A percentile compares a stretch with the other conserved stretches of the same genome.
Conservation (phyloP, 2,329 filamentous ascomycete species). For the Metarhizium brunneum region DNA sequence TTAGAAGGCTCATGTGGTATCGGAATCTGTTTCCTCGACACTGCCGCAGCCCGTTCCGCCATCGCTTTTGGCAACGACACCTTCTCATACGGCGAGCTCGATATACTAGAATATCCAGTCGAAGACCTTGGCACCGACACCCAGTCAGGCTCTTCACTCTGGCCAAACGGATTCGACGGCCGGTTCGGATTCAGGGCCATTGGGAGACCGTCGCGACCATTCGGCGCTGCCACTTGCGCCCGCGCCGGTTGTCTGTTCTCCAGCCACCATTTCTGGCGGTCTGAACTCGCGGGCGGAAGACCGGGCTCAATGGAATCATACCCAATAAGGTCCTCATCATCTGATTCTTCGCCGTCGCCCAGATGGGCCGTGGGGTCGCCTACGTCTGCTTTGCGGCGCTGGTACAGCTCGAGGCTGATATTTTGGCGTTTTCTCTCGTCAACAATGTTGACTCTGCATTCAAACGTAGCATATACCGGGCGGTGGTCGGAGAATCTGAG, state of each 20-base stretch:
- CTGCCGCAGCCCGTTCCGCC: conserved; percentile 28
- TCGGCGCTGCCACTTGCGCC: conserved; percentile 60
- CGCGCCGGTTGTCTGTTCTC: conserved; percentile 65
- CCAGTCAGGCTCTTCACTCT: conserved; percentile 75
- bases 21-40: conserved; percentile 41
- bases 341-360: conserved; percentile 42
- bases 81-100: conserved; percentile 50
- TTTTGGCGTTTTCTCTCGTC: conserved; percentile 64
- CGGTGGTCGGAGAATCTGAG: conserved; percentile 89
- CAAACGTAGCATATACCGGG: conserved; percentile 87
- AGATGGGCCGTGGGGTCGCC: conserved; percentile 52
- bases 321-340: conserved; percentile 73
- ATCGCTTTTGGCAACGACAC: conserved; percentile 39
- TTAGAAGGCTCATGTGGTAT: conserved; percentile 38
- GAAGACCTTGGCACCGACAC: conserved; percentile 51
- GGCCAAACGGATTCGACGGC: conserved; percentile 72
- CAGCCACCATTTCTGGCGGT: conserved; percentile 62
- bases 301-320: conserved; percentile 79
- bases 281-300: conserved; percentile 57
- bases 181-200: conserved; percentile 64
- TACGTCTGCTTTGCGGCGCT: conserved; percentile 55
- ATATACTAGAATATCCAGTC: conserved; percentile 47
- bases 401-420: conserved; percentile 68
- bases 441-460: conserved; percentile 72
- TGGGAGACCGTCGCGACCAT: conserved; percentile 36